phyloP scores from a whole-genome alignment of 306 rosid genomes.

The Prinsepia uniflora region DNA sequence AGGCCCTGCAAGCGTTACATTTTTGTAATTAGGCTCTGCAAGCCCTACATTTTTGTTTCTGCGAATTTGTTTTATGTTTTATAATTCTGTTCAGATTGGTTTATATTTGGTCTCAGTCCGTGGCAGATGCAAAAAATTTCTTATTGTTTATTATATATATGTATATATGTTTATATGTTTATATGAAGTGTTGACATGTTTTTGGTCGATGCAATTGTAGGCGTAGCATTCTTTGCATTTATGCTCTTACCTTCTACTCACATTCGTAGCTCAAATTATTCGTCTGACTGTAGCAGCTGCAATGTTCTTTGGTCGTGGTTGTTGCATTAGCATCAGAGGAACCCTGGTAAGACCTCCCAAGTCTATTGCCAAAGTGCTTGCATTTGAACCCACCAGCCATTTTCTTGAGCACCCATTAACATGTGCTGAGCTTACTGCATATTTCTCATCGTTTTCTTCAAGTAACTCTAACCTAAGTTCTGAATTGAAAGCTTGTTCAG shows the following conservation, averaged over 20 bases:
- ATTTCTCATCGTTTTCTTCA: constrained; percentile 35
- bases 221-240: too few relatives aligned
- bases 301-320: constrained; percentile 20
- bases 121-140: too few relatives aligned
- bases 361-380: constrained; percentile 13
- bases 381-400: constrained; percentile 19
- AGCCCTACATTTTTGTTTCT: too few relatives aligned
- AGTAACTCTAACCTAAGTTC: constrained; percentile 22
- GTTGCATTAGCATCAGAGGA: constrained; percentile 16
- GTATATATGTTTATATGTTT: too few relatives aligned
- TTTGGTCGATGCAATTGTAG: too few relatives aligned
- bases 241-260: neutral
- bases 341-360: constrained; percentile 5
- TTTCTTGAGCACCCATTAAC: constrained; percentile 24
- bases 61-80: too few relatives aligned
- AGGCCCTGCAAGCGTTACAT: too few relatives aligned
- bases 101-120: too few relatives aligned
- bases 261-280: neutral
- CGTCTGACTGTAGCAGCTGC: neutral
- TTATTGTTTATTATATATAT: too few relatives aligned
- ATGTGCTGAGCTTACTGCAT: constrained; percentile 9
- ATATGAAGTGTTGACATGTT: too few relatives aligned
- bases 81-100: too few relatives aligned
- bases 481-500: constrained; percentile 20
- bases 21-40: too few relatives aligned